A percentile compares a stretch with the other conserved stretches of the same genome.
These are phyloP conservation scores for Dictyostelium firmibasis DNA, from an alignment of 78 protist species.

Conservation along the genomic window DNA sequence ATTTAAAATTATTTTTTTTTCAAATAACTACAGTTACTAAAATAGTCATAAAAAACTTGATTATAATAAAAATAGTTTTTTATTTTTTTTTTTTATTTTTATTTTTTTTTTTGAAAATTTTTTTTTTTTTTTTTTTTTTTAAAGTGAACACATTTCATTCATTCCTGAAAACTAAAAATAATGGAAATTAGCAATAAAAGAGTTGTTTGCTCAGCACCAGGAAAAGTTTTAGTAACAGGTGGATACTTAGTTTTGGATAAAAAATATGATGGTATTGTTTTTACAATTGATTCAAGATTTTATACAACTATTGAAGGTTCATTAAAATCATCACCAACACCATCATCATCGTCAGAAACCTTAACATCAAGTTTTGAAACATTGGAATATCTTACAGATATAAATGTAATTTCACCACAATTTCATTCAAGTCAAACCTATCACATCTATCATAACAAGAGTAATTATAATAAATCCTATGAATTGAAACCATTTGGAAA, in stretches of 20 bases:
- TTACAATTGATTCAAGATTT: conserved; percentile 84
- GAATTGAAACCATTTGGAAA: conserved; percentile 5
- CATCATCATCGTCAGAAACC: neutral
- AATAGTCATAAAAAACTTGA: too few relatives aligned
- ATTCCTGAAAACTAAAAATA: too few relatives aligned
- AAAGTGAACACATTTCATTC: too few relatives aligned
- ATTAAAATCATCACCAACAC: neutral
- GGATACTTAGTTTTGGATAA: conserved; percentile 91
- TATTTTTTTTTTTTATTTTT: too few relatives aligned
- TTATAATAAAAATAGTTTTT: too few relatives aligned
- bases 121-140: too few relatives aligned
- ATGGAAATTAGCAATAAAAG: neutral
- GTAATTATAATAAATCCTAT: neutral
- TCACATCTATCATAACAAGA: neutral
- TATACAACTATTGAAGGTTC: conserved; percentile 26
- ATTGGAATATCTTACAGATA: neutral
- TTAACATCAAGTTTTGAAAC: neutral
- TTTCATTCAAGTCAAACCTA: conserved; percentile 57
- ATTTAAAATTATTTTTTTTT: too few relatives aligned
- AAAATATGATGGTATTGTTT: conserved; percentile 77
- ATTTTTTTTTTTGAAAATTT: too few relatives aligned
- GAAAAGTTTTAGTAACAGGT: conserved; percentile 91
- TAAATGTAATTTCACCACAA: conserved; percentile 72
- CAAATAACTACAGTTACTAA: too few relatives aligned
- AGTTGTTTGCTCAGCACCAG: conserved; percentile 85